These are phyloP conservation scores for Heliosperma pusillum DNA, from an alignment of 148 eudicot genomes.

Conservation along the genomic window DNA sequence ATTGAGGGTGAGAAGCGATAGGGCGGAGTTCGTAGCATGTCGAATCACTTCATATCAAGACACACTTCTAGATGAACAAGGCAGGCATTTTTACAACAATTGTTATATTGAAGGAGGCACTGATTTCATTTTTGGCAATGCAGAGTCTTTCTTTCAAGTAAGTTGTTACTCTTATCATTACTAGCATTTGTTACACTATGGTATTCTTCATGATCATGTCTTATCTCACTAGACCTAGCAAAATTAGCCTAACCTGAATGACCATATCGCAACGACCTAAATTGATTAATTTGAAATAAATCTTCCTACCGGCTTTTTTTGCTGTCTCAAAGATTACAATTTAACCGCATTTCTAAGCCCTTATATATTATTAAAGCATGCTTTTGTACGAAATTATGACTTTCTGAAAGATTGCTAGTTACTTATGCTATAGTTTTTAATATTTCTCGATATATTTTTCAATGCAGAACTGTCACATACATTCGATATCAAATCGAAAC, in stretches of 20 bases:
- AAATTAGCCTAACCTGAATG: too few relatives aligned
- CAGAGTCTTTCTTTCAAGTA: constrained; percentile 56
- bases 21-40: constrained; percentile 55
- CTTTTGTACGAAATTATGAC: too few relatives aligned
- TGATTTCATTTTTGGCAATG: constrained; percentile 72
- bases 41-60: constrained; percentile 58
- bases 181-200: neutral
- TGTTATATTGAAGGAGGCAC: constrained; percentile 77
- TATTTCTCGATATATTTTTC: too few relatives aligned
- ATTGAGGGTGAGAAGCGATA: constrained; percentile 55
- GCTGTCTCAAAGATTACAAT: too few relatives aligned
- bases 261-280: too few relatives aligned
- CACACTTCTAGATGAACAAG: constrained; percentile 54
- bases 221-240: neutral
- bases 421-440: too few relatives aligned
- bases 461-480: constrained; percentile 55
- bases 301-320: too few relatives aligned
- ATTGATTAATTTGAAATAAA: too few relatives aligned
- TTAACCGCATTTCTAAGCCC: too few relatives aligned
- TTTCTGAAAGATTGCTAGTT: too few relatives aligned
- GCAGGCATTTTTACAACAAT: constrained; percentile 57
- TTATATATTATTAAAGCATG: too few relatives aligned
- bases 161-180: neutral
- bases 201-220: neutral
- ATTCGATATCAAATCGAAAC: constrained; percentile 38